Conservation (phyloP, 306 rosid genomes). For the Begonia masoniana region DNA sequence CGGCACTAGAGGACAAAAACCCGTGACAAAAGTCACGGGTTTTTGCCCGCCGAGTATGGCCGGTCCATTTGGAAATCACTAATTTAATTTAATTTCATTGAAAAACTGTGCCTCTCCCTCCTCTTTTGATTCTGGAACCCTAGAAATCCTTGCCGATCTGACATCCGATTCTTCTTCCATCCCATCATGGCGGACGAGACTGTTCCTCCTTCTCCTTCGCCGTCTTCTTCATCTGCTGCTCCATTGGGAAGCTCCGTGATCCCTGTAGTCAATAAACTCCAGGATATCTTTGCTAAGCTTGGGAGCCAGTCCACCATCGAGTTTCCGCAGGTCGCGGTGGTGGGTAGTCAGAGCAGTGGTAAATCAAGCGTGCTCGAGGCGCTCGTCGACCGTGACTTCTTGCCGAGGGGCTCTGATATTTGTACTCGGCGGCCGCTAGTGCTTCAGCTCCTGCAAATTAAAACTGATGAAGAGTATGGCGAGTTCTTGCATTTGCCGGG, state of each 20-base stretch:
- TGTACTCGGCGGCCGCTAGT: slow-evolving; percentile 92
- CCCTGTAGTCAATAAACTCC: slow-evolving; percentile 83
- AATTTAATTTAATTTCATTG: too few relatives aligned
- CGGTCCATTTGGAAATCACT: too few relatives aligned
- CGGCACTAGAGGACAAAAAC: too few relatives aligned
- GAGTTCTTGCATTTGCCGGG: slow-evolving; percentile 91
- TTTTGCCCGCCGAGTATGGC: too few relatives aligned
- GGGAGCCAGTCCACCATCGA: slow-evolving; percentile 88
- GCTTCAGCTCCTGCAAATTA: slow-evolving; percentile 83
- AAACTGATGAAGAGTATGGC: slow-evolving; percentile 73
- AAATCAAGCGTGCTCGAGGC: slow-evolving; percentile 98
- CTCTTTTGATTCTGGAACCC: slow-evolving; percentile 16
- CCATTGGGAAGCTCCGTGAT: slow-evolving; percentile 78
- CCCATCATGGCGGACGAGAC: slow-evolving; percentile 68
- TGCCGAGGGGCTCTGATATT: slow-evolving; percentile 85
- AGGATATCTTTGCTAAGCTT: slow-evolving; percentile 83
- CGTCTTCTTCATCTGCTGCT: slow-evolving; percentile 26
- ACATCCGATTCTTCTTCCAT: slow-evolving; percentile 12
- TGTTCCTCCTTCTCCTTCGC: slow-evolving; percentile 15
- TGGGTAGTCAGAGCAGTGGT: slow-evolving; percentile 98
- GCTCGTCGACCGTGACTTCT: slow-evolving; percentile 90
- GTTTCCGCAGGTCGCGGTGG: slow-evolving; percentile 96
- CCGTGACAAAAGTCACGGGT: too few relatives aligned
- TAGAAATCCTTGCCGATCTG: slow-evolving; percentile 16
- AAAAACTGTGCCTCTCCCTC: slow-evolving; percentile 1